Evolutionary conservation across 257 asterid species (phyloP), one percentile per base, ranked within the genome.

Genomic region (Solanum medicagineum): DNA sequence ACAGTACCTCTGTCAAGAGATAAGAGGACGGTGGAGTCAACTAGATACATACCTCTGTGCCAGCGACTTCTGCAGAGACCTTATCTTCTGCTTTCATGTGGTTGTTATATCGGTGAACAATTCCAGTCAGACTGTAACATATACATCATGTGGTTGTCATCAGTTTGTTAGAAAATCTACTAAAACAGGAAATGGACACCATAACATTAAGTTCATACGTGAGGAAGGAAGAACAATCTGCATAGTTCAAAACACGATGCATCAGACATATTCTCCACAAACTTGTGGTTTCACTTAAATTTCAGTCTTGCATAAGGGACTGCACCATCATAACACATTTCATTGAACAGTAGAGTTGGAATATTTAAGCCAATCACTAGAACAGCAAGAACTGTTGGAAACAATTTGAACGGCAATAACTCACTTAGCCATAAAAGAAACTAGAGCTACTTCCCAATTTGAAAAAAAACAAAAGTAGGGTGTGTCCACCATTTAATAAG

Each of bases 111-210:
- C 60, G 90, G 17, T 81, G 80, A 29, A 87, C 54, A 63, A 87
- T 68, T 54, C 80, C 81, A 7, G 81, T 59, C 86, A 89, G 63
- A 54, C 91, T 89, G 90, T 22, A 63, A 75, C n/a, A 7, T 59
- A 49, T 24, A 22, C 24, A 74, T 74, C 51, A 47, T 36, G 32
- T 60, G 68, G 68, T 24, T 57, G 17, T 51, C 71, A 53, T 29
- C 22, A 49, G 60, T 75, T 26, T 22, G 56, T 75, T 22, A 75
- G 22, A 42, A n/a, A 47, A 26, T 49, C 60, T 22, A 75, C n/a
- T 22, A 60, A 49, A 81, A 54, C 36, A 56, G 32, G 32, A 40
- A 80, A 80, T 32, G n/a, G 84, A 1, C 45, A 55, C 51, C 68
- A 80, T 26, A 54, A 80, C 20, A 54, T 26, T 26, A n/a, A 80